Percentiles rank a stretch among this genome's conserved stretches.
Evolutionary conservation across 805 yeast species (phyloP).

Genomic region (Schizosaccharomyces japonicus): DNA sequence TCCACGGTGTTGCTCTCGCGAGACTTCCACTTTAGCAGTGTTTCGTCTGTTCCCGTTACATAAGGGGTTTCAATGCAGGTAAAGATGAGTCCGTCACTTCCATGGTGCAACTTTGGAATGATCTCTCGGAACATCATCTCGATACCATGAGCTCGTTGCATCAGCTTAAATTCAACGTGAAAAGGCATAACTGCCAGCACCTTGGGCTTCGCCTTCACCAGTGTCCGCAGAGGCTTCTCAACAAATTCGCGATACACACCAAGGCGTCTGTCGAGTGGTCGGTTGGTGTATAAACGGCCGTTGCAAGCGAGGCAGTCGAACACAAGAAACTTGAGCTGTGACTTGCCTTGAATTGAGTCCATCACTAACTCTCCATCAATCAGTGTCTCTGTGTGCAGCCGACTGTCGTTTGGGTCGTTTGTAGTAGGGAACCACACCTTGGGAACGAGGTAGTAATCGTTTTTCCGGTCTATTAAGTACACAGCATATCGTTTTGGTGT

Average conservation of each 20-base stretch:
- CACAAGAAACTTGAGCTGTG: constrained; percentile 41
- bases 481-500: constrained; percentile 25
- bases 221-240: constrained; percentile 8
- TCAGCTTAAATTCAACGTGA: constrained; percentile 62
- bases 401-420: constrained; percentile 20
- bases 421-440: constrained; percentile 57
- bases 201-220: constrained; percentile 47
- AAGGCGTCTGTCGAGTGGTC: constrained; percentile 55
- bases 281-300: constrained; percentile 41
- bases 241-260: constrained; percentile 20
- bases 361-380: constrained; percentile 85
- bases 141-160: constrained; percentile 64
- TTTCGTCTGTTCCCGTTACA: constrained; percentile 65
- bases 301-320: constrained; percentile 80
- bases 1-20: constrained; percentile 87
- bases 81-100: constrained; percentile 79
- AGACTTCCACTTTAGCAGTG: constrained; percentile 88
- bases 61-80: constrained; percentile 81
- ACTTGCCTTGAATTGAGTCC: constrained; percentile 26
- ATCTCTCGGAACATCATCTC: constrained; percentile 49
- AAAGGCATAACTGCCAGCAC: constrained; percentile 60
- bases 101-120: constrained; percentile 49
- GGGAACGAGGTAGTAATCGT: constrained; percentile 51
- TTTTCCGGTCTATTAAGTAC: constrained; percentile 68
- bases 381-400: constrained; percentile 65